A percentile compares a stretch with the other conserved stretches of the same genome.
These are phyloP conservation scores for Termitomyces sp. DNA, from an alignment of 768 basidiomycete species.

Conservation along the genomic window DNA sequence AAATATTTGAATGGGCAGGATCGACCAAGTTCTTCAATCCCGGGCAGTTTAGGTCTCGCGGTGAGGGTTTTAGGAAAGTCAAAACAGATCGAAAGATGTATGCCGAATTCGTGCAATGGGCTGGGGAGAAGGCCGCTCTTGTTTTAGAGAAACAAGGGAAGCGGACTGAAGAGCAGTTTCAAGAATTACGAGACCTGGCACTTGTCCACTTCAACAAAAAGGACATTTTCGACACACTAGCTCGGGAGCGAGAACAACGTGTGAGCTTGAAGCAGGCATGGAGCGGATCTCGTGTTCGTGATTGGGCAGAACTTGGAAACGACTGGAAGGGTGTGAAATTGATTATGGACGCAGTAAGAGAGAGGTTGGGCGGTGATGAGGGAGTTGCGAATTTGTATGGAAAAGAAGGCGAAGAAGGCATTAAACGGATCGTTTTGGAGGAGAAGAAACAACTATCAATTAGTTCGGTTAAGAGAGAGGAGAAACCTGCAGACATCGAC, in stretches of 20 bases:
- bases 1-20: slow-evolving; percentile 58
- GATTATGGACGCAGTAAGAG: slow-evolving; percentile 43
- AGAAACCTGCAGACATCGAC: no score
- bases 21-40: slow-evolving; percentile 50
- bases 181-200: slow-evolving; percentile 35
- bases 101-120: slow-evolving; percentile 51
- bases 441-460: not conserved
- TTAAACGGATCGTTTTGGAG: slow-evolving; percentile 2
- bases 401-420: slow-evolving; percentile 10
- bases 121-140: slow-evolving; percentile 19
- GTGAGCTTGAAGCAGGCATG: slow-evolving; percentile 38
- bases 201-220: slow-evolving; percentile 48
- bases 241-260: slow-evolving; percentile 22
- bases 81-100: slow-evolving; percentile 56
- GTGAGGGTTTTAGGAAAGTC: slow-evolving; percentile 37
- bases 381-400: slow-evolving; percentile 35
- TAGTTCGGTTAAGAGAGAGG: not conserved
- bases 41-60: slow-evolving; percentile 27
- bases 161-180: slow-evolving; percentile 9
- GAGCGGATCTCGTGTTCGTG: slow-evolving; percentile 45
- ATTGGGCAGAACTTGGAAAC: slow-evolving; percentile 45
- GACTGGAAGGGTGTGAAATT: slow-evolving; percentile 43
- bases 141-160: slow-evolving; percentile 5
- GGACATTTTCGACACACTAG: slow-evolving; percentile 37
- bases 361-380: slow-evolving; percentile 42